phyloP scores from a whole-genome alignment of 768 basidiomycete species.

The Boletus patriciae region DNA sequence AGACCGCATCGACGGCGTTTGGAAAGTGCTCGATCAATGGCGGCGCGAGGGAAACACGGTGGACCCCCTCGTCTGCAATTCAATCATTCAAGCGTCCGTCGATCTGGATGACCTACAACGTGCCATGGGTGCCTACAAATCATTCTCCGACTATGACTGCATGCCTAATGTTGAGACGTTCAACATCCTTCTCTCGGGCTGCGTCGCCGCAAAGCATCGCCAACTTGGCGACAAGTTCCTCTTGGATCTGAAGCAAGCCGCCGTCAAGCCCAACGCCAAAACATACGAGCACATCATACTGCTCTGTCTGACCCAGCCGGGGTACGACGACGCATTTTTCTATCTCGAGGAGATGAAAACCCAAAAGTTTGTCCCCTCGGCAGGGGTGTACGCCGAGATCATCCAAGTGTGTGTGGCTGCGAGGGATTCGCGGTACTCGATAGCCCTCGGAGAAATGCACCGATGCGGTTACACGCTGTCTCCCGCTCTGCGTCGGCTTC shows the following conservation, averaged over 20 bases:
- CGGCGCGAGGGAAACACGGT: constrained; percentile 50
- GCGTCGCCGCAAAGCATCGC: constrained; percentile 56
- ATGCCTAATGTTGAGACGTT: constrained; percentile 63
- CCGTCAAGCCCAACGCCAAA: constrained; percentile 52
- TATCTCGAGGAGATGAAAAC: constrained; percentile 89
- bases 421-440: constrained; percentile 59
- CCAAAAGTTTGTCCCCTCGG: constrained; percentile 52
- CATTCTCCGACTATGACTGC: constrained; percentile 53
- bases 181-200: constrained; percentile 67
- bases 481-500: constrained; percentile 30
- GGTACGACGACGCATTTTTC: constrained; percentile 85
- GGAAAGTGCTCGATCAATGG: constrained; percentile 63
- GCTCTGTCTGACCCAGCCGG: constrained; percentile 67
- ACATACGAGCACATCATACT: constrained; percentile 70
- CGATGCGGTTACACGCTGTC: constrained; percentile 53
- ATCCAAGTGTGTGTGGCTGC: constrained; percentile 54
- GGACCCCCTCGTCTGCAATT: constrained; percentile 61
- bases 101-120: constrained; percentile 67
- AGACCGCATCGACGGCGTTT: constrained; percentile 61
- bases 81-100: constrained; percentile 64
- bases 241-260: constrained; percentile 59
- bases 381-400: constrained; percentile 57
- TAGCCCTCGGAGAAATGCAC: constrained; percentile 72
- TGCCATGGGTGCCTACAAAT: constrained; percentile 74
- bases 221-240: constrained; percentile 68